A percentile compares a stretch with the other conserved stretches of the same genome.
These are phyloP conservation scores for Amyloporia xantha DNA, from an alignment of 768 basidiomycete species.

Conservation along the genomic window DNA sequence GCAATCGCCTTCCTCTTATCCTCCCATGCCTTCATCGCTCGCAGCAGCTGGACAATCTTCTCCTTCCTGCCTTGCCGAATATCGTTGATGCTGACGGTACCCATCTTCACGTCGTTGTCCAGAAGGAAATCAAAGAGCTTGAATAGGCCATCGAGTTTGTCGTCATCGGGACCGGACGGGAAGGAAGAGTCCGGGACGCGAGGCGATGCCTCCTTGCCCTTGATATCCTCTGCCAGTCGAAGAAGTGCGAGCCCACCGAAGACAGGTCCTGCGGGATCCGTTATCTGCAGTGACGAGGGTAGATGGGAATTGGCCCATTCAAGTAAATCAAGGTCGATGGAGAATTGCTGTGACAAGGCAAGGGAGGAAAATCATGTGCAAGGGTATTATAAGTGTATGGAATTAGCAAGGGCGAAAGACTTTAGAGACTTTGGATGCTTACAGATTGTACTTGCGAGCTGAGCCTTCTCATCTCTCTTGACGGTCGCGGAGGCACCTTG, in stretches of 20 bases:
- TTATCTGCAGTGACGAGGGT: slow-evolving; percentile 54
- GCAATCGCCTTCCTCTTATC: slow-evolving; percentile 60
- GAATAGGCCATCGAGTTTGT: slow-evolving; percentile 84
- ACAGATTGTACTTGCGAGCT: slow-evolving; percentile 15
- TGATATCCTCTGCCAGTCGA: slow-evolving; percentile 79
- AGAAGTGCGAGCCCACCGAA: slow-evolving; percentile 74
- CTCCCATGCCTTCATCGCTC: slow-evolving; percentile 73
- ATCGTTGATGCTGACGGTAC: slow-evolving; percentile 90
- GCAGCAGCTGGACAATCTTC: slow-evolving; percentile 75
- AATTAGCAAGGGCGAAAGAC: neutral
- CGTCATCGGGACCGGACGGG: slow-evolving; percentile 57
- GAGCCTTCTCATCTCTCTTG: slow-evolving; percentile 52
- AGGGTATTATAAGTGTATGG: neutral
- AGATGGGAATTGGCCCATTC: slow-evolving; percentile 89
- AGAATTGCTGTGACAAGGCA: slow-evolving; percentile 8
- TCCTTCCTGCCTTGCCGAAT: slow-evolving; percentile 75
- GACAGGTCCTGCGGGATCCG: slow-evolving; percentile 34
- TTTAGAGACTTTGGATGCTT: slow-evolving; percentile 6
- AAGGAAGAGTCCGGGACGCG: slow-evolving; percentile 78
- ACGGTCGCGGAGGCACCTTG: slow-evolving; percentile 56
- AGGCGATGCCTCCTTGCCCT: slow-evolving; percentile 56
- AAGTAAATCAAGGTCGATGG: slow-evolving; percentile 50
- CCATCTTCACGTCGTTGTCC: slow-evolving; percentile 89
- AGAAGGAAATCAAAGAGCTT: slow-evolving; percentile 87
- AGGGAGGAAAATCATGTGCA: too few species aligned